Evolutionary conservation across 768 basidiomycete species (phyloP), one percentile per base, ranked within the genome.

Genomic region (Mycena vitilis): DNA sequence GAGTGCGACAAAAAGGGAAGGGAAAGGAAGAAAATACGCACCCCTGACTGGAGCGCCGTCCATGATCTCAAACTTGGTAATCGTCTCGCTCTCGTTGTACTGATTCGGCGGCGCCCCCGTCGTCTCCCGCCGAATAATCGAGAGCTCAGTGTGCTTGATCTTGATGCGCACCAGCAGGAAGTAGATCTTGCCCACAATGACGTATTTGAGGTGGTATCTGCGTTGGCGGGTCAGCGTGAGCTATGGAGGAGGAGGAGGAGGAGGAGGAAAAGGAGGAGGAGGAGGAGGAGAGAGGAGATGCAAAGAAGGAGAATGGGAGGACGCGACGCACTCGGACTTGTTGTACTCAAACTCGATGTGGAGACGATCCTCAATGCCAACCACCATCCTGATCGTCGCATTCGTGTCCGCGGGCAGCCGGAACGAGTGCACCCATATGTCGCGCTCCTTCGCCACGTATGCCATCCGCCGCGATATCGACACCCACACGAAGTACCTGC

Each of bases 281-380:
- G n/a, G 49, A 13, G 7, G 49, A 5, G 25, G 16, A 4, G 18
- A 13, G 49, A 53, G 36, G 20, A 20, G 7, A 7, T 37, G 18
- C 44, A 15, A 20, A 9, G 54, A 16, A 16, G 58, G 45, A 48
- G 49, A 20, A 63, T 49, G 40, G 25, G 53, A 6, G 23, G 60
- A 13, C 25, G 34, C 10, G 44, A 84, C 93, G 71, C 66, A 95
- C 97, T 99, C 99, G 64, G 96, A 97, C 78, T 99, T 98, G 86
- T 99, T 98, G 82, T 99, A 99, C 82, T 99, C 98, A 72, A 98
- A 99, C 78, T 98, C 98, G 74, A 99, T 99, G 78, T 99, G 97
- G 74, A 99, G 80, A 79, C 98, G 99, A 76, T 99, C 98, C 78
- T 99, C 98, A 67, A 99, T 99, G 10, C 98, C 98, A 44, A 99